Evolutionary conservation across 805 yeast genomes (phyloP).

Genomic region (Barnettozyma vustinii): DNA sequence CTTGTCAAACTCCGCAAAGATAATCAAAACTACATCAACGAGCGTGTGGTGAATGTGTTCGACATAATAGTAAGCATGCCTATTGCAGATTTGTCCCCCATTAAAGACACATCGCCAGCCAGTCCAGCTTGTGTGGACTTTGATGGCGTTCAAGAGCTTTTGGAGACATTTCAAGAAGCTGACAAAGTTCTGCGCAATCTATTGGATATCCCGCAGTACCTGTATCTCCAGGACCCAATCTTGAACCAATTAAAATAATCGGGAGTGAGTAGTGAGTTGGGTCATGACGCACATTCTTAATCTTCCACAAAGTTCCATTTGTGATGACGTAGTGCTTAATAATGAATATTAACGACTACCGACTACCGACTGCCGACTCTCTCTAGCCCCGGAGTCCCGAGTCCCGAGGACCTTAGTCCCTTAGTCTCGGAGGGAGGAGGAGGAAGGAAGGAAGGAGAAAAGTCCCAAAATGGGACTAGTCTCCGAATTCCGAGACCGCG

Average conservation of each 20-base stretch:
- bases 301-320: not conserved
- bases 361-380: too few relatives aligned
- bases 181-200: not conserved
- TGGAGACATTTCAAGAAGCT: slow-evolving; percentile 6
- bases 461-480: not conserved
- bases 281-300: too few relatives aligned
- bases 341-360: too few relatives aligned
- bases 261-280: too few relatives aligned
- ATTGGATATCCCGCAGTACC: not conserved
- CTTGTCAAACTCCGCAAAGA: slow-evolving; percentile 4
- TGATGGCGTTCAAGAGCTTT: slow-evolving; percentile 8
- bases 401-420: too few relatives aligned
- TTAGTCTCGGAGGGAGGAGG: too few relatives aligned
- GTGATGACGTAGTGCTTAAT: not conserved
- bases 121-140: slow-evolving; percentile 2
- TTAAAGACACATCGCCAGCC: not conserved
- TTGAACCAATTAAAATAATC: too few relatives aligned
- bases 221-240: not conserved
- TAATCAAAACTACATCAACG: slow-evolving; percentile 5
- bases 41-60: slow-evolving; percentile 7
- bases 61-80: slow-evolving; percentile 5
- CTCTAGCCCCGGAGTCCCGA: not conserved
- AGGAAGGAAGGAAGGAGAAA: too few relatives aligned
- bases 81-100: not conserved
- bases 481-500: not conserved